Evolutionary conservation across 805 yeast species (phyloP).

Genomic region (Hanseniaspora vineae): DNA sequence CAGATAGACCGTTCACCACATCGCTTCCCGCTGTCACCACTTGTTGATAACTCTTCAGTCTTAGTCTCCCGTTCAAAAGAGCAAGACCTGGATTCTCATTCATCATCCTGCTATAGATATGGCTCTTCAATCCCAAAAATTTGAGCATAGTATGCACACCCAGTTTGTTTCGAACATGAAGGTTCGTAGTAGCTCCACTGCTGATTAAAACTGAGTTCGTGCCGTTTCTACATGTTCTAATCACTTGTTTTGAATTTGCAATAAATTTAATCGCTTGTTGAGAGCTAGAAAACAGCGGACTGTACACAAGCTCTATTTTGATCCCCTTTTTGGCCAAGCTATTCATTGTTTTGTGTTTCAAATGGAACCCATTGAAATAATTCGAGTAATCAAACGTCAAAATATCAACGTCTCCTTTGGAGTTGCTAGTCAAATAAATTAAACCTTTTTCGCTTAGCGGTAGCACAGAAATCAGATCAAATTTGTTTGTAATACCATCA

Average conservation of each 20-base stretch:
- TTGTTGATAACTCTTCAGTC: constrained; percentile 68
- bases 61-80: constrained; percentile 59
- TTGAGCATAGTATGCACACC: constrained; percentile 57
- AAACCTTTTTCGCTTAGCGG: constrained; percentile 74
- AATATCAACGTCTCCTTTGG: constrained; percentile 56
- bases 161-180: constrained; percentile 49
- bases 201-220: constrained; percentile 67
- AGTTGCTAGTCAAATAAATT: constrained; percentile 54
- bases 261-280: constrained; percentile 44
- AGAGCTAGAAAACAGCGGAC: constrained; percentile 32
- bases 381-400: constrained; percentile 56
- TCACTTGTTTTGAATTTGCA: constrained; percentile 56
- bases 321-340: constrained; percentile 76
- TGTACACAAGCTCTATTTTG: constrained; percentile 66
- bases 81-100: constrained; percentile 50
- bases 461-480: constrained; percentile 71
- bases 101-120: constrained; percentile 46
- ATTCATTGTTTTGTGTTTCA: constrained; percentile 75
- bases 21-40: constrained; percentile 45
- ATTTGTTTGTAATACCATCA: constrained; percentile 24
- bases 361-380: constrained; percentile 23
- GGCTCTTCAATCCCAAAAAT: constrained; percentile 57
- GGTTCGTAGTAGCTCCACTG: constrained; percentile 52
- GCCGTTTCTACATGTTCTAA: constrained; percentile 49
- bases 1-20: constrained; percentile 20